These are phyloP conservation scores for Neofusicoccum umdonicola DNA, from an alignment of 2,329 filamentous ascomycete genomes.

Conservation along the genomic window DNA sequence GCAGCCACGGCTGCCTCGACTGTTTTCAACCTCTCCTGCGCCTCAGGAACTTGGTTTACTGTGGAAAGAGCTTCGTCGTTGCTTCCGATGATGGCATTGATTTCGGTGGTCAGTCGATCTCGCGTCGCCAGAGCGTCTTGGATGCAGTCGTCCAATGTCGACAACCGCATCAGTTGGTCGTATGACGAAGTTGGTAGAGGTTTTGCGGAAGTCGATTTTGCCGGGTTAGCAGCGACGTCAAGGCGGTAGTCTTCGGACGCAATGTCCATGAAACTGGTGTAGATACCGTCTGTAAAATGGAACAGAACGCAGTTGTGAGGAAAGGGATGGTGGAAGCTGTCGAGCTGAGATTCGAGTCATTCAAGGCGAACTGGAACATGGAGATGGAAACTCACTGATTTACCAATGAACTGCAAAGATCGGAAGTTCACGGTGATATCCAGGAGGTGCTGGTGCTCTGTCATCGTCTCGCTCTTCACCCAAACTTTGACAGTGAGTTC, in stretches of 20 bases:
- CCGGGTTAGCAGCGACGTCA: slow-evolving; percentile 30
- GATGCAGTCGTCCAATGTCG: slow-evolving; percentile 85
- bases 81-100: slow-evolving; percentile 54
- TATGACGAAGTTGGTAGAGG: slow-evolving; percentile 74
- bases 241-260: slow-evolving; percentile 44
- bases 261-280: slow-evolving; percentile 70
- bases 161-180: slow-evolving; percentile 80
- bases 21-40: slow-evolving; percentile 44
- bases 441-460: slow-evolving; percentile 63
- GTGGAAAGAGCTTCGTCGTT: slow-evolving; percentile 38
- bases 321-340: slow-evolving; percentile 67
- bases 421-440: slow-evolving; percentile 70
- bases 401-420: slow-evolving; percentile 75
- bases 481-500: slow-evolving; percentile 70
- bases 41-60: slow-evolving; percentile 38
- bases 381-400: slow-evolving; percentile 41
- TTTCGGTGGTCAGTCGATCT: slow-evolving; percentile 72
- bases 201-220: slow-evolving; percentile 45
- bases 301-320: slow-evolving; percentile 82
- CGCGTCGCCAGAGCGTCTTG: slow-evolving; percentile 82
- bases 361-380: slow-evolving; percentile 6
- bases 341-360: slow-evolving; percentile 37
- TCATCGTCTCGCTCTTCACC: slow-evolving; percentile 58
- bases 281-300: slow-evolving; percentile 81
- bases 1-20: slow-evolving; percentile 55